Base-by-base conservation (phyloP, 495 filamentous ascomycete genomes). In the Xanthoparmelia taractica region DNA sequence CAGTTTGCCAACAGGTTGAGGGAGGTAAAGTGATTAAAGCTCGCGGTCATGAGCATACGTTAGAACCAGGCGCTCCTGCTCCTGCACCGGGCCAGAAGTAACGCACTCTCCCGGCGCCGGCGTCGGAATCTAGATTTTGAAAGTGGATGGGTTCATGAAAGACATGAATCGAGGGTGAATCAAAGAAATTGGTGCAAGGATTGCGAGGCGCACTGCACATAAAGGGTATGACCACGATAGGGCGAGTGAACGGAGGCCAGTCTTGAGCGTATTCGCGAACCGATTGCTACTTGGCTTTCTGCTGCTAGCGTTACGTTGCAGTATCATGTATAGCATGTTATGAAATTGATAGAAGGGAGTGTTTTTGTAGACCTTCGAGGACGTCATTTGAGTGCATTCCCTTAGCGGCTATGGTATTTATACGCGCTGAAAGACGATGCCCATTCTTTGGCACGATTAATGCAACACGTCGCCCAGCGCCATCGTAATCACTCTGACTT, bases 1-100 rank as follows among this genome's bases (percentile, higher is more conserved):
- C 82, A 17, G 76, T 82, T 55, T 90, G 87, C 66, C 72, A 74
- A 54, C 87, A 90, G 66, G 81, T 86, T 58, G 79, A 81, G 48
- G 76, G 77, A 2, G 85, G 84, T 6, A 74, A 74, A 40, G 70
- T 88, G 55, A 69, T 79, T 59, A 77, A 73, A 50, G 82, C 79
- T n/a, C 69, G 74, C 23, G 79, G 78, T 34, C 87, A 90, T 71
- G 76, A 78, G 4, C 87, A 90, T 67, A 77, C 84, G 37, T 73
- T 87, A 55, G 84, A 86, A 68, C 84, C 85, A 43, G 83, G 82
- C 15, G 74, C 76, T 11, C 73, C 71, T 61, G 70, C 73, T 45
- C 71, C 80, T 11, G 71, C 79, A 59, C 64, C 77, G 48, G 79
- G 76, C 65, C 58, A 61, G 57, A 59, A 61, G 41, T 67, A 55